phyloP scores from a whole-genome alignment of 768 basidiomycete species.

The Phanerochaete sordida region DNA sequence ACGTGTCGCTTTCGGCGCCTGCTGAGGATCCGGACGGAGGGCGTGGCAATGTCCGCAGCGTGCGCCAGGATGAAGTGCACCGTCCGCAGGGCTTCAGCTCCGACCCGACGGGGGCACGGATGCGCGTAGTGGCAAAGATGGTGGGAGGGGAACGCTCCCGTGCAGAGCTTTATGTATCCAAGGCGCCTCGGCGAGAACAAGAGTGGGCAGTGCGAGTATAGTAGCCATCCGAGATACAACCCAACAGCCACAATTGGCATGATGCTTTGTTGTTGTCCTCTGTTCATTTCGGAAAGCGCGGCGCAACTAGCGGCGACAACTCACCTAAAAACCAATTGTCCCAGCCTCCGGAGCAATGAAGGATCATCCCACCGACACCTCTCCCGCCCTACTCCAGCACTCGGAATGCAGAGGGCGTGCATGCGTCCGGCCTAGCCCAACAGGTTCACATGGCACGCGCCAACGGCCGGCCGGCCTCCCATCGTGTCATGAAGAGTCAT shows the following conservation, averaged over 20 bases:
- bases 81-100: not conserved
- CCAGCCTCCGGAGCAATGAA: not conserved
- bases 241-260: not conserved
- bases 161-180: not conserved
- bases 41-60: not conserved
- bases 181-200: not conserved
- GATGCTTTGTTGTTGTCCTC: not conserved
- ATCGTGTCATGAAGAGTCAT: not conserved
- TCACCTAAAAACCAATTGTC: slow-evolving; percentile 3
- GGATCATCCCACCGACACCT: not conserved
- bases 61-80: not conserved
- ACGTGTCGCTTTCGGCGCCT: not conserved
- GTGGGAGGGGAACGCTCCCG: not conserved
- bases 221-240: not conserved
- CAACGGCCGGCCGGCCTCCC: not conserved
- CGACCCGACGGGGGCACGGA: not conserved
- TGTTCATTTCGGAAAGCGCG: not conserved
- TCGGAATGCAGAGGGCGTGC: not conserved
- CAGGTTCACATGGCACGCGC: not conserved
- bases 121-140: not conserved
- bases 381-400: not conserved
- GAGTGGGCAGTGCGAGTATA: not conserved
- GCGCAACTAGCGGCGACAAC: not conserved
- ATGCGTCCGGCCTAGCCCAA: not conserved
- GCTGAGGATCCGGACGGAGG: not conserved